Evolutionary conservation across 805 yeast genomes (phyloP).

Genomic region (Vanderwaltozyma verrucispora): DNA sequence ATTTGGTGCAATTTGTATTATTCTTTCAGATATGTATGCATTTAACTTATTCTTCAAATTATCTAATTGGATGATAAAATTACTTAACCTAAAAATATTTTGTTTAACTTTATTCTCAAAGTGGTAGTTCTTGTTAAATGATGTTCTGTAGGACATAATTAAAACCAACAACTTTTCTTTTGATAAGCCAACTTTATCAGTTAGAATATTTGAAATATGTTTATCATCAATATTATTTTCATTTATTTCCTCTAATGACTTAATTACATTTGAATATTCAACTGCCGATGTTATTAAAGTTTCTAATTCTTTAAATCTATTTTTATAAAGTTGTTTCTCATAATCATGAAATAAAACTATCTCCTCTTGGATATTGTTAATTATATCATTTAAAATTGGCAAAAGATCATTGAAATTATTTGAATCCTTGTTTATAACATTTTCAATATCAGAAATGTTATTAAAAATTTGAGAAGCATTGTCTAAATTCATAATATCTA

Average conservation of each 20-base stretch:
- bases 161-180: constrained; percentile 63
- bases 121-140: constrained; percentile 23
- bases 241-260: constrained; percentile 37
- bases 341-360: constrained; percentile 39
- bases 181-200: constrained; percentile 31
- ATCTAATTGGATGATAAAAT: constrained; percentile 37
- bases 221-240: constrained; percentile 19
- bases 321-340: constrained; percentile 42
- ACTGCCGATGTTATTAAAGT: constrained; percentile 50
- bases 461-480: not conserved
- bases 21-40: constrained; percentile 44
- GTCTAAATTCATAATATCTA: not conserved
- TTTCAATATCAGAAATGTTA: not conserved
- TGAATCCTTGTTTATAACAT: not conserved
- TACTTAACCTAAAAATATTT: constrained; percentile 31
- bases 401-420: constrained; percentile 25
- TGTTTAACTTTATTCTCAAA: constrained; percentile 29
- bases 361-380: constrained; percentile 46
- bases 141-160: constrained; percentile 60
- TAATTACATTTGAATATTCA: constrained; percentile 47
- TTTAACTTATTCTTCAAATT: constrained; percentile 36
- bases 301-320: constrained; percentile 63
- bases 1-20: constrained; percentile 68
- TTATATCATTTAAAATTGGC: constrained; percentile 42
- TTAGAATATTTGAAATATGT: constrained; percentile 24